A percentile compares a stretch with the other conserved stretches of the same genome.
Evolutionary conservation across 164 flowering plant genomes (phyloP).

Genomic region (Magnolia officinalis): DNA sequence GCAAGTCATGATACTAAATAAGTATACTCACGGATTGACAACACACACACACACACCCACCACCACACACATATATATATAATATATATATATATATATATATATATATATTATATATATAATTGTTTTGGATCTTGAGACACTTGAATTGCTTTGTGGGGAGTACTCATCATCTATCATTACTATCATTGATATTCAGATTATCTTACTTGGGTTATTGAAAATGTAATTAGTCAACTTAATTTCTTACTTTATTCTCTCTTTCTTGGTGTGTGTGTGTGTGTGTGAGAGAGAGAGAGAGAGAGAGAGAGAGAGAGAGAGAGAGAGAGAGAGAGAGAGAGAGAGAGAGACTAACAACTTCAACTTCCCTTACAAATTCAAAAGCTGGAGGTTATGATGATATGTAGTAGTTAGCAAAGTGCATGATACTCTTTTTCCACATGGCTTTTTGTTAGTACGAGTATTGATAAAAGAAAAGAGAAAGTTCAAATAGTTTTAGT

Average conservation of each 20-base stretch:
- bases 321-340: no score
- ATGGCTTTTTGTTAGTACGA: neutral
- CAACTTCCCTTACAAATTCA: neutral
- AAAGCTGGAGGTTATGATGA: neutral
- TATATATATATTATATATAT: no score
- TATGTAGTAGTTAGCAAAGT: neutral
- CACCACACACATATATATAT: no score
- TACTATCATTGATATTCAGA: neutral
- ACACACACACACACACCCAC: no score
- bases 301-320: no score
- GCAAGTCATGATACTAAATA: neutral
- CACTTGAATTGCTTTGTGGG: neutral
- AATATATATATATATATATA: no score
- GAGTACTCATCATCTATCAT: neutral
- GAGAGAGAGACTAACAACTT: neutral
- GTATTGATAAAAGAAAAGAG: neutral
- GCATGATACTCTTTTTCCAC: neutral
- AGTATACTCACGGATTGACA: neutral
- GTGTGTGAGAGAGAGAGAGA: no score
- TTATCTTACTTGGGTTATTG: neutral
- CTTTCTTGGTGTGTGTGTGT: neutral
- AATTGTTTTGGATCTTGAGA: neutral
- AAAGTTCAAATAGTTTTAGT: constrained; percentile 3
- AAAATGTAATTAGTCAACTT: neutral
- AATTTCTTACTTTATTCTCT: neutral